Conservation (phyloP, 345 rosid genomes). For the Conringia planisiliqua region DNA sequence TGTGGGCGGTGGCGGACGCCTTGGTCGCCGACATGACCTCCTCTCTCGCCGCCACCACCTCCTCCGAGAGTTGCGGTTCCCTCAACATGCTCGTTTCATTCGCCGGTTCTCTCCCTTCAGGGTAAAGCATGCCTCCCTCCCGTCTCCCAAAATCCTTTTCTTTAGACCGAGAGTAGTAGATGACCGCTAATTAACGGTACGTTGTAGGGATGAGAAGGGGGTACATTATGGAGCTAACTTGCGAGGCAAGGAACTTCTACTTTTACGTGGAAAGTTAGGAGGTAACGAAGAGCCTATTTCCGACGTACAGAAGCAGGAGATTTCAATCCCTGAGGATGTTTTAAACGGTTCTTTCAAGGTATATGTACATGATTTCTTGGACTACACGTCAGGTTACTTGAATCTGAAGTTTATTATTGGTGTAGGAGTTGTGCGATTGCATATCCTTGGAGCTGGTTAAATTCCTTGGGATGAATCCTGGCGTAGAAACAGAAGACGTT, state of each 20-base stretch:
- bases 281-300: constrained; percentile 54
- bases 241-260: constrained; percentile 40
- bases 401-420: not conserved
- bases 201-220: constrained; percentile 51
- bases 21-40: constrained; percentile 42
- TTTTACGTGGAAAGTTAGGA: constrained; percentile 45
- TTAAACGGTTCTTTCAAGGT: constrained; percentile 42
- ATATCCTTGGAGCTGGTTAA: constrained; percentile 48
- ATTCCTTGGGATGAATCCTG: constrained; percentile 38
- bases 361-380: not conserved
- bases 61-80: constrained; percentile 15
- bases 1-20: constrained; percentile 49
- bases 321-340: constrained; percentile 43
- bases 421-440: constrained; percentile 45
- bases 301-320: constrained; percentile 46
- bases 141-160: not conserved
- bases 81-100: constrained; percentile 51
- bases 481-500: constrained; percentile 10
- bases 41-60: constrained; percentile 16
- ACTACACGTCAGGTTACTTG: constrained; percentile 3
- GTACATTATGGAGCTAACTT: constrained; percentile 55
- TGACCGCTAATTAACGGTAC: not conserved
- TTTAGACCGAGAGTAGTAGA: not conserved
- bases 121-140: constrained; percentile 29
- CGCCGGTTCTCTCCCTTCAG: constrained; percentile 47